Base-by-base conservation (phyloP, 257 asterid genomes). In the Cinchona pubescens region DNA sequence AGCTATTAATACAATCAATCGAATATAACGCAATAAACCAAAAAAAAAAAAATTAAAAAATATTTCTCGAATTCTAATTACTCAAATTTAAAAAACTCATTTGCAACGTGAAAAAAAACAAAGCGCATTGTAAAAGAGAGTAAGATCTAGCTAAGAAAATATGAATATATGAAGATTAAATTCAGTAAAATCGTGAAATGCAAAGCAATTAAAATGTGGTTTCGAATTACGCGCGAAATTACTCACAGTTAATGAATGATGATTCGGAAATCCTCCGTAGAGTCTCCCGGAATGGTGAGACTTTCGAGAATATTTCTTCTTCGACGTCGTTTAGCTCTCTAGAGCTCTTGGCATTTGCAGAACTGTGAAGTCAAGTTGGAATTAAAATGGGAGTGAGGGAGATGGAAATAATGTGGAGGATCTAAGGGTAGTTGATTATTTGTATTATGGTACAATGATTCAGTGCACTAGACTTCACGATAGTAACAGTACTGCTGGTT, bases 251-350 rank as follows among this genome's bases (percentile, higher is more conserved):
- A 27, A 61, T 58, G n/a, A 21, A 40, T 7, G 67, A 58, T 56
- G 76, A 72, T 72, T 67, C 76, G 58, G 68, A 59, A 72, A 58
- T 58, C 58, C 67, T 53, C 35, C 75, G 66, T 37, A 35, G 13
- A 8, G 53, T 35, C 60, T 63, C 1, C 48, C 3, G 34, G 3
- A 49, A 21, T 51, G 75, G 34, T n/a, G 13, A 55, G 19, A 10
- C 13, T 11, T 55, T 13, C 25, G 25, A 49, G 51, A 23, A 42
- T 56, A 8, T 14, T 56, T 25, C 51, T 34, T 35, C 64, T 4
- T 45, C 51, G 70, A 10, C 53, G 8, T 19, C 18, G 0, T 6
- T 53, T 21, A 25, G 64, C 35, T 27, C 32, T 56, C 62, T 7
- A 15, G 62, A 27, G 62, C 62, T 56, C 62, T 9, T 56, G 15